phyloP scores from a whole-genome alignment of 192 early-diverging fungal genomes.

The Phlyctochytrium arcticum region DNA sequence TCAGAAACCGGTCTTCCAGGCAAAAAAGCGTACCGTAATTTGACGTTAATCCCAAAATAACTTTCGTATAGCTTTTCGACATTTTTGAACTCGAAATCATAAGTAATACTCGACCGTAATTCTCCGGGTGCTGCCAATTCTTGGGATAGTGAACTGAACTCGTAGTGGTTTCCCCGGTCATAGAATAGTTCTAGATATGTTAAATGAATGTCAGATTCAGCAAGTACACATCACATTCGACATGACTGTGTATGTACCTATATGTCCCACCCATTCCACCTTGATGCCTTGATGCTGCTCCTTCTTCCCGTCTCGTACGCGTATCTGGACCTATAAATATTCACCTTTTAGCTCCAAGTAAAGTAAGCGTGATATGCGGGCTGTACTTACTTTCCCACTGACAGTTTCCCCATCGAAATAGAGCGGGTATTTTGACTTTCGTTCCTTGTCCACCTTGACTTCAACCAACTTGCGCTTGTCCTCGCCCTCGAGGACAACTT shows the following conservation, averaged over 20 bases:
- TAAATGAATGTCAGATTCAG: conserved; percentile 3
- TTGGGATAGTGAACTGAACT: conserved; percentile 89
- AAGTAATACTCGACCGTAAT: conserved; percentile 71
- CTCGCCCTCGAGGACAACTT: conserved; percentile 77
- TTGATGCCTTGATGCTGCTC: conserved; percentile 98
- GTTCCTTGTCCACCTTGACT: conserved; percentile 89
- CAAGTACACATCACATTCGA: neutral
- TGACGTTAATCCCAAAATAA: conserved; percentile 97
- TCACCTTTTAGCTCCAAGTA: neutral
- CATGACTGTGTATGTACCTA: conserved; percentile 54
- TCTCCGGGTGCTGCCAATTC: conserved; percentile 94
- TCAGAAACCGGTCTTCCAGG: neutral
- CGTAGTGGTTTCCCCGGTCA: conserved; percentile 91
- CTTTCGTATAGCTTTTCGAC: conserved; percentile 99
- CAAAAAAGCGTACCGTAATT: conserved; percentile 64
- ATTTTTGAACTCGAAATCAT: conserved; percentile 97
- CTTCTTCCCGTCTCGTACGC: conserved; percentile 83
- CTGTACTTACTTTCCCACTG: conserved; percentile 72
- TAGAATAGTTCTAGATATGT: conserved; percentile 78
- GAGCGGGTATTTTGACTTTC: conserved; percentile 85
- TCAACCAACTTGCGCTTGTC: conserved; percentile 90
- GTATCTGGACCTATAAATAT: conserved; percentile 61
- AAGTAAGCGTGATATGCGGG: neutral
- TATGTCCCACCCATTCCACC: conserved; percentile 97
- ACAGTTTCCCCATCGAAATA: conserved; percentile 97